These are phyloP conservation scores for Calcarisporium arbuscula DNA, from an alignment of 2,329 filamentous ascomycete genomes.

Conservation along the genomic window DNA sequence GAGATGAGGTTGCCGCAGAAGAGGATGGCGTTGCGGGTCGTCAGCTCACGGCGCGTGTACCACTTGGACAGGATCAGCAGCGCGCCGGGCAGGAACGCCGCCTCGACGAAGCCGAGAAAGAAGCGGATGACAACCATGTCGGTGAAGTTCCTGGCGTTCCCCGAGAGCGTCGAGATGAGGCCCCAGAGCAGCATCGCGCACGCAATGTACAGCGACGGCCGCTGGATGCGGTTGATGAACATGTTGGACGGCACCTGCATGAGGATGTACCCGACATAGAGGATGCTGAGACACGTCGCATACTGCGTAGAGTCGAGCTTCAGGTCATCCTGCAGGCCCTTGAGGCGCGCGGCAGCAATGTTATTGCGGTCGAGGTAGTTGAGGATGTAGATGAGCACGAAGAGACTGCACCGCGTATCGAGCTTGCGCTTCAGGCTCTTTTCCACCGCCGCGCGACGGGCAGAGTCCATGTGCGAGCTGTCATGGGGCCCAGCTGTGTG, in stretches of 20 bases:
- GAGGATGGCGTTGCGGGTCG: constrained; percentile 47
- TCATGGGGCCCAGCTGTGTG: too few species aligned
- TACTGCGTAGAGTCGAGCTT: constrained; percentile 52
- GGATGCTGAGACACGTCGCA: constrained; percentile 55
- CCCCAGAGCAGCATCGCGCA: constrained; percentile 54
- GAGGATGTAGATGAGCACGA: constrained; percentile 68
- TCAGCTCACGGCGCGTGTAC: constrained; percentile 57
- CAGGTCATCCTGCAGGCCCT: constrained; percentile 57
- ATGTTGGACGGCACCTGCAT: constrained; percentile 58
- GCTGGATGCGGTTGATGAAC: constrained; percentile 46
- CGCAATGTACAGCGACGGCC: constrained; percentile 46
- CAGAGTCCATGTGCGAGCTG: constrained; percentile 28
- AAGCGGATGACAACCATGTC: constrained; percentile 52
- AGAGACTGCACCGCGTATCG: constrained; percentile 59
- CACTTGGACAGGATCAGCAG: constrained; percentile 59
- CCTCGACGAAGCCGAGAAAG: constrained; percentile 56
- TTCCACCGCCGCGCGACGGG: constrained; percentile 52
- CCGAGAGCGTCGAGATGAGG: constrained; percentile 50
- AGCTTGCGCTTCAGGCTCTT: constrained; percentile 63
- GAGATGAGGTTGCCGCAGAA: constrained; percentile 56
- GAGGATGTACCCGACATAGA: constrained; percentile 61
- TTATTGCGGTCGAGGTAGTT: constrained; percentile 68
- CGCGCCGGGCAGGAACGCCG: constrained; percentile 58
- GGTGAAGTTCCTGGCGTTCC: constrained; percentile 43
- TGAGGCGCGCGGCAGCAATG: constrained; percentile 59